Evolutionary conservation across 129 eudicot genomes (phyloP).

Genomic region (Deinandra increscens): DNA sequence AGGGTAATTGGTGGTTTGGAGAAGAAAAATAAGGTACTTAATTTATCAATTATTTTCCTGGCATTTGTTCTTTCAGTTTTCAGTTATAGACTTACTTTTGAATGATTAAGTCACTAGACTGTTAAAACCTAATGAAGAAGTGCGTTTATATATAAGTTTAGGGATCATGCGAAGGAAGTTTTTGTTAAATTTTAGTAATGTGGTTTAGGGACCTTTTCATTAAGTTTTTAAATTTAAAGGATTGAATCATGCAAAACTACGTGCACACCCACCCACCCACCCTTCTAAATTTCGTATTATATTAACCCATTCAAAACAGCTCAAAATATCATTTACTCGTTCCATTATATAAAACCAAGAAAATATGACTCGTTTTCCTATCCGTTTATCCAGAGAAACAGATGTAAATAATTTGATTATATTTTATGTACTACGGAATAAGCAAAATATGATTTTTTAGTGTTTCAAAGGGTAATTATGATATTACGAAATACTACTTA

Average conservation of each 20-base stretch:
- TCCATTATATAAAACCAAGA: neutral
- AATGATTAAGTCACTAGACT: neutral
- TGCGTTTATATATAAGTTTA: neutral
- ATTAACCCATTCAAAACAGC: neutral
- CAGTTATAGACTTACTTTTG: neutral
- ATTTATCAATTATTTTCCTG: neutral
- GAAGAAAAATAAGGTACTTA: conserved; percentile 72
- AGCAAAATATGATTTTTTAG: neutral
- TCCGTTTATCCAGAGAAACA: neutral
- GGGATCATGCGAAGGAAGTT: neutral
- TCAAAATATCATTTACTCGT: neutral
- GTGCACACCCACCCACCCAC: too few relatives aligned
- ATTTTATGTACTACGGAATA: neutral
- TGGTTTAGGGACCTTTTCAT: neutral
- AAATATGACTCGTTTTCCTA: neutral
- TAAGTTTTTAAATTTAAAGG: too few relatives aligned
- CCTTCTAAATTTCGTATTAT: neutral
- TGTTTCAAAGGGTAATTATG: neutral
- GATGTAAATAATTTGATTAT: neutral
- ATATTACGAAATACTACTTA: neutral
- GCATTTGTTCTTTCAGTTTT: neutral
- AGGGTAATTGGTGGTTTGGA: conserved; percentile 77
- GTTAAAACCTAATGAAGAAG: neutral
- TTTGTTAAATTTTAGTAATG: neutral
- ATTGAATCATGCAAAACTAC: neutral